phyloP scores from a whole-genome alignment of 768 basidiomycete genomes.

The Chalciporus chontae region DNA sequence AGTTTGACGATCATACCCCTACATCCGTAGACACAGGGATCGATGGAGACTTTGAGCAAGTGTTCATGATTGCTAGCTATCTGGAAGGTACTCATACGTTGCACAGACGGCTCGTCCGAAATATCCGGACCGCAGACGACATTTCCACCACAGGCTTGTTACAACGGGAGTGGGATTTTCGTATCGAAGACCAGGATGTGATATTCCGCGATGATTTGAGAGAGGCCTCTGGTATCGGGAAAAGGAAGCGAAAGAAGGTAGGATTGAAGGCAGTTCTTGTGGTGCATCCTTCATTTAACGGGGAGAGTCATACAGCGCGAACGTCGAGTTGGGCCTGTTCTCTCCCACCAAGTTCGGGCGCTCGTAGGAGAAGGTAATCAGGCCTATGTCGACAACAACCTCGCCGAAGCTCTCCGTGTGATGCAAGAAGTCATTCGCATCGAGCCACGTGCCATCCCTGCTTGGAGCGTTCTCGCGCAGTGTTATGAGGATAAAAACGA shows the following conservation, averaged over 20 bases:
- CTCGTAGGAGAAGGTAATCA: constrained; percentile 86
- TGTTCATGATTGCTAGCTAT: background rate
- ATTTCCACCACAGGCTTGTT: constrained; percentile 44
- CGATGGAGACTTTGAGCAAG: constrained; percentile 60
- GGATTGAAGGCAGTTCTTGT: background rate
- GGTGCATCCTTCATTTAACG: background rate
- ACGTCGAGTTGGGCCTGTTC: constrained; percentile 51
- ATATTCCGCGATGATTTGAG: constrained; percentile 74
- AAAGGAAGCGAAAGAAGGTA: constrained; percentile 45
- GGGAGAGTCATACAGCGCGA: constrained; percentile 24
- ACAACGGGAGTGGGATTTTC: constrained; percentile 71
- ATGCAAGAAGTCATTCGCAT: constrained; percentile 93
- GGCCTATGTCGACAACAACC: constrained; percentile 72
- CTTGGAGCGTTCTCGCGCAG: constrained; percentile 87
- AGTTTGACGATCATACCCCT: constrained; percentile 31
- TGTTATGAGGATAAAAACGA: constrained; percentile 76
- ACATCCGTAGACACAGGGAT: constrained; percentile 33
- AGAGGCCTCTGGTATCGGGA: constrained; percentile 70
- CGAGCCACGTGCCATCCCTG: constrained; percentile 77
- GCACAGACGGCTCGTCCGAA: constrained; percentile 61
- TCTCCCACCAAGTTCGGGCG: constrained; percentile 68
- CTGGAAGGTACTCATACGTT: background rate
- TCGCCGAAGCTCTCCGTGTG: constrained; percentile 65
- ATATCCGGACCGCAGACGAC: constrained; percentile 54
- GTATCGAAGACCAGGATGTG: constrained; percentile 61